Conservation (phyloP, 768 basidiomycete genomes). For the Tylopilus cervinicoccineus region DNA sequence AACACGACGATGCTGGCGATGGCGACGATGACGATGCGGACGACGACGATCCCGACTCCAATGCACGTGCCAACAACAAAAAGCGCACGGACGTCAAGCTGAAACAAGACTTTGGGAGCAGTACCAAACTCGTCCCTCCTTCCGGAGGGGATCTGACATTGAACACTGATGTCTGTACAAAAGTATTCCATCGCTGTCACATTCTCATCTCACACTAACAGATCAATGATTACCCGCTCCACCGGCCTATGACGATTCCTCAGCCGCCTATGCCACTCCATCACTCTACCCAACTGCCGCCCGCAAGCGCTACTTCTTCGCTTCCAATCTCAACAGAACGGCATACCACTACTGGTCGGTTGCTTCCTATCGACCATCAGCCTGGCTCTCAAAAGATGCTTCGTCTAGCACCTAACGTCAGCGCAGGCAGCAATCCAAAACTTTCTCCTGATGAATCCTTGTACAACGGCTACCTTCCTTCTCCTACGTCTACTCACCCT, state of each 20-base stretch:
- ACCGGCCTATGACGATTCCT: conserved; percentile 31
- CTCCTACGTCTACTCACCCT: conserved; percentile 28
- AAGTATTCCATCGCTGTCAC: background rate
- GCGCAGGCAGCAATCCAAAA: conserved; percentile 21
- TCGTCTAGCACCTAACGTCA: conserved; percentile 25
- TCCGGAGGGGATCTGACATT: conserved; percentile 18
- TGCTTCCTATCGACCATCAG: conserved; percentile 24
- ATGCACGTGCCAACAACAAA: conserved; percentile 15
- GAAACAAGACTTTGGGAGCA: conserved; percentile 27
- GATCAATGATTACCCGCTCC: conserved; percentile 27
- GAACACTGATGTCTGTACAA: conserved; percentile 24
- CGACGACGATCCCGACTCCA: conserved; percentile 30
- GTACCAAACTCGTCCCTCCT: conserved; percentile 17
- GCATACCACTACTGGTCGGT: conserved; percentile 32
- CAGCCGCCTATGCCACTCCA: conserved; percentile 32
- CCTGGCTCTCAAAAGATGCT: conserved; percentile 27
- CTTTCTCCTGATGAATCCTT: conserved; percentile 26
- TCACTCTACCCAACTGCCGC: conserved; percentile 25
- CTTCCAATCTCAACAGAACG: conserved; percentile 34
- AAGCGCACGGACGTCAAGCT: conserved; percentile 26
- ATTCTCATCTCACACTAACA: conserved; percentile 10
- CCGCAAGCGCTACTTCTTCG: conserved; percentile 19
- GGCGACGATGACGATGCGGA: conserved; percentile 37
- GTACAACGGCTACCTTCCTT: conserved; percentile 31
- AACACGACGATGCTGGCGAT: conserved; percentile 36